Conservation (phyloP, 768 basidiomycete genomes). For the Gymnopilus junonius region DNA sequence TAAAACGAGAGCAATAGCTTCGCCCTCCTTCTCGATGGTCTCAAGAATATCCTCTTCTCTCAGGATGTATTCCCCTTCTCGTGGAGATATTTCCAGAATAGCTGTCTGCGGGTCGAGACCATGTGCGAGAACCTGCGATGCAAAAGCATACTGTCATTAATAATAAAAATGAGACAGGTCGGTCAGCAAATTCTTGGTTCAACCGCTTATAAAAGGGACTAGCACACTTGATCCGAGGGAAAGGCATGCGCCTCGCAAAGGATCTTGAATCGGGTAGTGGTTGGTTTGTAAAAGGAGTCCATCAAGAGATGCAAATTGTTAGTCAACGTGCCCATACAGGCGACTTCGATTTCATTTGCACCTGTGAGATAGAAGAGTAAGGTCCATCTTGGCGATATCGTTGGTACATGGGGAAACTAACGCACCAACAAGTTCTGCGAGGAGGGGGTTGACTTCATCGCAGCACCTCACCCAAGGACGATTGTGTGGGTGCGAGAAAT, state of each 20-base stretch:
- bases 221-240: slow-evolving; percentile 92
- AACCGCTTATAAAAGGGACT: slow-evolving; percentile 10
- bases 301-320: slow-evolving; percentile 96
- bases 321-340: slow-evolving; percentile 94
- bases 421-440: slow-evolving; percentile 86
- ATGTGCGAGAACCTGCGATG: slow-evolving; percentile 86
- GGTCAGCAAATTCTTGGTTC: slow-evolving; percentile 10
- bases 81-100: slow-evolving; percentile 80
- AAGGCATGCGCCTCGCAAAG: slow-evolving; percentile 94
- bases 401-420: slow-evolving; percentile 20
- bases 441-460: slow-evolving; percentile 68
- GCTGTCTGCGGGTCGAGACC: slow-evolving; percentile 74
- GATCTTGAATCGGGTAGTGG: slow-evolving; percentile 84
- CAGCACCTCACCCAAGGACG: slow-evolving; percentile 85
- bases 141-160: slow-evolving; percentile 83
- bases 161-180: slow-evolving; percentile 3
- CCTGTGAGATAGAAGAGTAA: slow-evolving; percentile 51
- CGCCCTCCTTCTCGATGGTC: slow-evolving; percentile 71
- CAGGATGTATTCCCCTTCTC: slow-evolving; percentile 82
- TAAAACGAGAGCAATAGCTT: slow-evolving; percentile 85
- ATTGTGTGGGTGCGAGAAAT: slow-evolving; percentile 86
- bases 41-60: slow-evolving; percentile 89
- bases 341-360: slow-evolving; percentile 87
- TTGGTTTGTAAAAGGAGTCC: slow-evolving; percentile 93
- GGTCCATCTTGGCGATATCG: slow-evolving; percentile 7